These are phyloP conservation scores for Acanthamoeba royreba DNA, from an alignment of 208 protist genomes.

Conservation along the genomic window DNA sequence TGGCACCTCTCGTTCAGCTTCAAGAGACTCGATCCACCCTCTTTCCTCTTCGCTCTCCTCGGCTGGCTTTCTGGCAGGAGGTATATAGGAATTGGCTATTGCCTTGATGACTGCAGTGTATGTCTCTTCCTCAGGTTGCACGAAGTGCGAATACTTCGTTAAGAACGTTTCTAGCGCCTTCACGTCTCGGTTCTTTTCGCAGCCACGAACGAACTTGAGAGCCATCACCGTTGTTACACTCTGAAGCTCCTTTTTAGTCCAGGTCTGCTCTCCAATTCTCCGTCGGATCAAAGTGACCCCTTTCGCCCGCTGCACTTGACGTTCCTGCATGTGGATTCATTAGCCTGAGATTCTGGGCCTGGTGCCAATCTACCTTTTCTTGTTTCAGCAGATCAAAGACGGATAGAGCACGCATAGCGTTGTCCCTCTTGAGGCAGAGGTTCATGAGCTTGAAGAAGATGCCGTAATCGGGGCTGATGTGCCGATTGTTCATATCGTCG, in stretches of 20 bases:
- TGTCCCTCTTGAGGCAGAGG: background rate
- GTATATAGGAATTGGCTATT: constrained; percentile 20
- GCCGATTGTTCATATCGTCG: background rate
- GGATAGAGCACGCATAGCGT: background rate
- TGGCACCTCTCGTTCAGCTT: background rate
- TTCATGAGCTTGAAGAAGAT: constrained; percentile 12
- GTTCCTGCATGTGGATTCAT: background rate
- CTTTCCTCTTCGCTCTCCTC: background rate
- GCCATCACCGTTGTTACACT: background rate
- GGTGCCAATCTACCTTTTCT: background rate
- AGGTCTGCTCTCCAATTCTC: background rate
- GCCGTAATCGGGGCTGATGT: background rate
- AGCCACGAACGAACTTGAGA: constrained; percentile 4
- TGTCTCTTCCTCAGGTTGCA: background rate
- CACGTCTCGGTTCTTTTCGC: background rate
- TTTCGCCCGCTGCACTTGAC: background rate
- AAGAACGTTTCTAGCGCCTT: background rate
- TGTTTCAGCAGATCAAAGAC: background rate
- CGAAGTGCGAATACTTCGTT: background rate
- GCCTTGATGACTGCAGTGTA: background rate
- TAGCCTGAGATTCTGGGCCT: too few relatives aligned
- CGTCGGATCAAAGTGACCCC: background rate
- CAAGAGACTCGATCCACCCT: background rate
- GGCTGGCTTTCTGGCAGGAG: background rate
- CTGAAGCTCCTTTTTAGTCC: background rate